Evolutionary conservation across 2,329 filamentous ascomycete species (phyloP), one percentile per base, ranked within the genome.

Genomic region (Aspergillus sp.): DNA sequence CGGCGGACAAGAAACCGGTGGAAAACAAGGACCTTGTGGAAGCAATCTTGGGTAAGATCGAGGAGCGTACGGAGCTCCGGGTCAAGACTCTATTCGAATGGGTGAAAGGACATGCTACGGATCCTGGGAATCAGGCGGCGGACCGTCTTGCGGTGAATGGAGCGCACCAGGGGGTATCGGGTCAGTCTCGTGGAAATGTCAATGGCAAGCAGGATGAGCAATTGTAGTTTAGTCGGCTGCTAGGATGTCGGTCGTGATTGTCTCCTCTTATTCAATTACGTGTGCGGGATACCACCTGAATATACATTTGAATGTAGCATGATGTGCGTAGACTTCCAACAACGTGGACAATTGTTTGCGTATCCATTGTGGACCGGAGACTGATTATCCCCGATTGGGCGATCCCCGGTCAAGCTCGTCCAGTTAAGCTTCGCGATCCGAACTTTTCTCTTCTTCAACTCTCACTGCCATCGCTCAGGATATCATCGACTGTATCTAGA

Each of bases 21-120:
- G 89, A 93, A 78, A 98, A 99, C 73, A 86, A 86, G 68, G 95
- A 99, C 68, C 77, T 98, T 19, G 84, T 98, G 57, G 83, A 89
- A 70, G 84, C 84, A 3, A 87, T 96, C 47, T 77, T 92, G 41
- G 79, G 81, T 6, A 84, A 85, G 66, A 90, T 97, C 50, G 85
- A 89, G 23, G 84, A 90, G 71, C 82, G 91, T 49, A 82, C 85
- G 49, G 78, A 76, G 53, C 77, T 80, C 1, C 85, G 84, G 15
- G 82, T 82, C 3, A 76, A 80, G 63, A 96, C 90, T 0, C 77
- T 84, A 54, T 95, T 96, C 68, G 82, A 87, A 62, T 98, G 93
- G 93, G 86, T 97, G 47, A 96, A 96, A 75, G 95, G 92, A 0
- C 95, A 99, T 71, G 82, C 82, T 24, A 80, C 81, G 45, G 81